phyloP scores from a whole-genome alignment of 257 asterid species.

The Plantago elongata region DNA sequence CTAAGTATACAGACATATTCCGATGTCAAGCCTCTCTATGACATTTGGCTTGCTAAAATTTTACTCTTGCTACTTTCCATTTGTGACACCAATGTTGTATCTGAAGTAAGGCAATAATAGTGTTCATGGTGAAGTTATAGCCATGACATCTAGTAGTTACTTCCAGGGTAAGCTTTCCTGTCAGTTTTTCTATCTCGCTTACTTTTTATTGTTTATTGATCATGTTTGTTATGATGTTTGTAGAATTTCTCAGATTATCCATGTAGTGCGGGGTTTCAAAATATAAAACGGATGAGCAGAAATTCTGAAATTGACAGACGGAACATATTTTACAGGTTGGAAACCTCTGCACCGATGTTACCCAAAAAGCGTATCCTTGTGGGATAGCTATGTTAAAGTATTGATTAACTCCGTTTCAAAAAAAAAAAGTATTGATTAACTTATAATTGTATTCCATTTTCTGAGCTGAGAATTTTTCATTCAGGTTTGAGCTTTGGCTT shows the following conservation, averaged over 20 bases:
- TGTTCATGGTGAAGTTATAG: neutral
- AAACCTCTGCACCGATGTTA: slow-evolving; percentile 44
- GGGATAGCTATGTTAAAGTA: too few species aligned
- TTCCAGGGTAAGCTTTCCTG: neutral
- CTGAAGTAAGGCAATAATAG: neutral
- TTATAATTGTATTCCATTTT: too few species aligned
- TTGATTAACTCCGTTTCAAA: too few species aligned
- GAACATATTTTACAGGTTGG: slow-evolving; percentile 50
- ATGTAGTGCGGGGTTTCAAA: slow-evolving; percentile 52
- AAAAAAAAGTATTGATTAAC: too few species aligned
- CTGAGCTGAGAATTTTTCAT: neutral
- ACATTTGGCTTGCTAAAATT: slow-evolving; percentile 10
- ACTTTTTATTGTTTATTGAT: slow-evolving; percentile 2
- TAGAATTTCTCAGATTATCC: slow-evolving; percentile 48
- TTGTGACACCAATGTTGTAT: neutral
- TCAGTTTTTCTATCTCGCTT: slow-evolving; percentile 5
- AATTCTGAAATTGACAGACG: slow-evolving; percentile 56
- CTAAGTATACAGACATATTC: neutral
- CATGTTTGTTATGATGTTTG: slow-evolving; percentile 24
- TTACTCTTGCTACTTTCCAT: neutral
- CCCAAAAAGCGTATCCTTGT: slow-evolving; percentile 89
- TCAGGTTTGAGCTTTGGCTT: neutral
- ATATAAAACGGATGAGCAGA: slow-evolving; percentile 35
- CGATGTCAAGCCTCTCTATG: neutral
- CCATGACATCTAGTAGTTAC: neutral